A percentile compares a stretch with the other conserved stretches of the same genome.
phyloP scores from a whole-genome alignment of 768 basidiomycete genomes.

The Lentinula sp. region DNA sequence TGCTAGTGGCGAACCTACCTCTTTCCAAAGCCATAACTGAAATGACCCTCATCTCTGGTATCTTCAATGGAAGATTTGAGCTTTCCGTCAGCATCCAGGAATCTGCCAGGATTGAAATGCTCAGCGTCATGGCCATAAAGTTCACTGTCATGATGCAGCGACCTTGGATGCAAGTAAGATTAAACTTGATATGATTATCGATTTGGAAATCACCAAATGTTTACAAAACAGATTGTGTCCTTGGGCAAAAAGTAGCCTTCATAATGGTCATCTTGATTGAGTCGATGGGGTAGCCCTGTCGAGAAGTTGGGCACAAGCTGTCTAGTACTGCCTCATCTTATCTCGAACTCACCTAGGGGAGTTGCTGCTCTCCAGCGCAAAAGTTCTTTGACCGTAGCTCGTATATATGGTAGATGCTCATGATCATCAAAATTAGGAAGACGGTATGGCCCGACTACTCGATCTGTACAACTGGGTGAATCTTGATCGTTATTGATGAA shows the following conservation, averaged over 20 bases:
- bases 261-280: slow-evolving; percentile 8
- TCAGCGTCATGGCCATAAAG: not conserved
- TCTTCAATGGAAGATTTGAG: not conserved
- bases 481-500: not conserved
- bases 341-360: slow-evolving; percentile 21
- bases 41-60: not conserved
- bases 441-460: slow-evolving; percentile 21
- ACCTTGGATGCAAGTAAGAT: not conserved
- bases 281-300: not conserved
- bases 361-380: slow-evolving; percentile 24
- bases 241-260: slow-evolving; percentile 9
- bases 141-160: not conserved
- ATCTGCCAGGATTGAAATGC: not conserved
- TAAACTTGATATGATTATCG: not conserved
- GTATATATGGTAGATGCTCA: slow-evolving; percentile 24
- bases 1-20: not conserved
- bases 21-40: not conserved
- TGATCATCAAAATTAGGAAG: slow-evolving; percentile 28
- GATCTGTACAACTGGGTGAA: slow-evolving; percentile 13
- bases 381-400: slow-evolving; percentile 28
- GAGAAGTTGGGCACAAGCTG: not conserved
- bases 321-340: not conserved
- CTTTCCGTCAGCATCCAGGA: not conserved
- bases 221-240: not conserved
- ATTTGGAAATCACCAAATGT: slow-evolving; percentile 1